phyloP scores from a whole-genome alignment of 2,329 filamentous ascomycete species.

The Neopestalotiopsis rosae region DNA sequence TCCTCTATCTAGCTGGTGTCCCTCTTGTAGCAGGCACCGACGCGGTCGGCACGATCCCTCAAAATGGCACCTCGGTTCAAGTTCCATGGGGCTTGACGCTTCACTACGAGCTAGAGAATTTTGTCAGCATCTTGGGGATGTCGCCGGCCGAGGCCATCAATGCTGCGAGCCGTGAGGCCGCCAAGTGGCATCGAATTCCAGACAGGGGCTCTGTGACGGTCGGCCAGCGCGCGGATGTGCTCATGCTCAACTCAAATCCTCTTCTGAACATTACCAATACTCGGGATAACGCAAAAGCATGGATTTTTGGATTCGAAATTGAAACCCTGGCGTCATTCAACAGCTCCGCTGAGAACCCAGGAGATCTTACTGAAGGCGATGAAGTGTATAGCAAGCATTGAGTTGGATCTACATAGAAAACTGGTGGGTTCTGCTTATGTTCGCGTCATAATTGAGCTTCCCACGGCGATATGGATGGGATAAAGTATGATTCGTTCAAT shows the following conservation, averaged over 20 bases:
- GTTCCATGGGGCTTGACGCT: constrained; percentile 15
- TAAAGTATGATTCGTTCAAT: too few species aligned
- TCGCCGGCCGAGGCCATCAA: constrained; percentile 20
- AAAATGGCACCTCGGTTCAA: neutral
- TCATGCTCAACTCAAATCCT: constrained; percentile 33
- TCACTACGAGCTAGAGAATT: constrained; percentile 25
- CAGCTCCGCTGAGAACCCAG: neutral
- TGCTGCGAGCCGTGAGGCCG: constrained; percentile 21
- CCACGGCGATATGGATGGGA: too few species aligned
- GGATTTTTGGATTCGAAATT: constrained; percentile 30
- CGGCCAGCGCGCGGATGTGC: constrained; percentile 34
- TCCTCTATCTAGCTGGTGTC: constrained; percentile 27
- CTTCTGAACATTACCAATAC: constrained; percentile 33
- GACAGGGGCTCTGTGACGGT: constrained; percentile 32
- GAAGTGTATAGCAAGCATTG: too few species aligned
- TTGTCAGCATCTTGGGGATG: constrained; percentile 24
- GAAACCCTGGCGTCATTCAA: neutral
- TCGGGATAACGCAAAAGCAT: constrained; percentile 30
- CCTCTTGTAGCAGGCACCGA: constrained; percentile 31
- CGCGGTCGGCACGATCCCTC: constrained; percentile 15
- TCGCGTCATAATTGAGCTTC: too few species aligned
- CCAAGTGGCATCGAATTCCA: constrained; percentile 25
- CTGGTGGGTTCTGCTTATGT: neutral
- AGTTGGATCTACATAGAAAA: too few species aligned
- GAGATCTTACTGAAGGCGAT: neutral